These are phyloP conservation scores for Sporothrix pseudoabietina DNA, from an alignment of 2,329 filamentous ascomycete species.

Conservation along the genomic window DNA sequence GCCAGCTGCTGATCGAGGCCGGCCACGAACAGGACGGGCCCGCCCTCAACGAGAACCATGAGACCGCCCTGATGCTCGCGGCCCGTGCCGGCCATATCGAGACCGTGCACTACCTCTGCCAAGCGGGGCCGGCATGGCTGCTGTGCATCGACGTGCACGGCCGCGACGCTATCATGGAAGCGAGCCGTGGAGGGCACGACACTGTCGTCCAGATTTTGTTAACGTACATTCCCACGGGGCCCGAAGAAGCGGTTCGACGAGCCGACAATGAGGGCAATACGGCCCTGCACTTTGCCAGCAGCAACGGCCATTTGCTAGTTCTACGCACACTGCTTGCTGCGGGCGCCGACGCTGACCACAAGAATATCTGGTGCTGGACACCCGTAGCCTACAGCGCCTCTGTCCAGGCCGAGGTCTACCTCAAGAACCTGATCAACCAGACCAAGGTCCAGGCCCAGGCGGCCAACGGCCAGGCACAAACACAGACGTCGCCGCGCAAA, in stretches of 20 bases:
- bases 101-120: constrained; percentile 70
- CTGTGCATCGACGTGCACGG: constrained; percentile 67
- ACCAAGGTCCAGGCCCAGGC: constrained; percentile 26
- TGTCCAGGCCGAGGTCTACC: constrained; percentile 80
- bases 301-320: constrained; percentile 76
- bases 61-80: constrained; percentile 82
- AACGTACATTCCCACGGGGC: constrained; percentile 60
- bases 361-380: constrained; percentile 79
- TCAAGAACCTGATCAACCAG: constrained; percentile 68
- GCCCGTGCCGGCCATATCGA: constrained; percentile 69
- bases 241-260: constrained; percentile 55
- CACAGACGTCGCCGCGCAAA: constrained; percentile 34
- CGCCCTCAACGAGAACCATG: constrained; percentile 75
- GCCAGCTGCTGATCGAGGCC: constrained; percentile 67
- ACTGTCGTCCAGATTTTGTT: constrained; percentile 66
- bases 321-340: constrained; percentile 75
- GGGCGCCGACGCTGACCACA: constrained; percentile 71
- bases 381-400: constrained; percentile 82
- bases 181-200: constrained; percentile 62
- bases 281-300: constrained; percentile 81
- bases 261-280: constrained; percentile 78
- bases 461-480: constrained; percentile 38
- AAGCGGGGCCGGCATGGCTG: constrained; percentile 64
- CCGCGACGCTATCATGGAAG: constrained; percentile 71
- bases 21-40: constrained; percentile 73